A percentile compares a stretch with the other conserved stretches of the same genome.
phyloP scores from a whole-genome alignment of 176 grass and related monocot species.

The Themeda triandra region DNA sequence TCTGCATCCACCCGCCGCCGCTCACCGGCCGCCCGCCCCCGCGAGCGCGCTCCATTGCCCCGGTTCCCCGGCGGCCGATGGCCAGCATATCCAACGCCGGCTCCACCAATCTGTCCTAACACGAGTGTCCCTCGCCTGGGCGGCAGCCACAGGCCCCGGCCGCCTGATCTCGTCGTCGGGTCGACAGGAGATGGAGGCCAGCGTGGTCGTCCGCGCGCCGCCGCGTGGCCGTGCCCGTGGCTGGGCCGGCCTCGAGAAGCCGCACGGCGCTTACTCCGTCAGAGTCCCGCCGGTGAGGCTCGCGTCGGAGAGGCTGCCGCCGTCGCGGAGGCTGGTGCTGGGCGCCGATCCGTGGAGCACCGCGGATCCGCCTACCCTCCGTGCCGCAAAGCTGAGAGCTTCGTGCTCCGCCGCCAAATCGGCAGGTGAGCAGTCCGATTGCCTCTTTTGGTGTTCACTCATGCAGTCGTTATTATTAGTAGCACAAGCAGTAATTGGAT shows the following conservation, averaged over 20 bases:
- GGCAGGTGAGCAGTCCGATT: background rate
- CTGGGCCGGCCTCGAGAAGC: slow-evolving; percentile 9
- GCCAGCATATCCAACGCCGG: background rate
- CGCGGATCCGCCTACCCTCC: background rate
- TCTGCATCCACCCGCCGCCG: background rate
- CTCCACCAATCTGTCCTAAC: background rate
- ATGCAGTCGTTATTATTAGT: background rate
- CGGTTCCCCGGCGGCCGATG: background rate
- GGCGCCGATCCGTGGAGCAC: background rate
- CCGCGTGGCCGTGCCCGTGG: background rate
- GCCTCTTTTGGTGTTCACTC: background rate
- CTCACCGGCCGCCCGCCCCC: background rate
- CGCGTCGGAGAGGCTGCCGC: background rate
- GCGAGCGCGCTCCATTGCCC: background rate
- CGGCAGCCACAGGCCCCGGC: background rate
- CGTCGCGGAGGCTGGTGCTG: background rate
- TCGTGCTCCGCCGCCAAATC: background rate
- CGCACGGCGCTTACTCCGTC: background rate
- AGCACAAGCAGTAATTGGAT: too few species aligned
- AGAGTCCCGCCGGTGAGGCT: background rate
- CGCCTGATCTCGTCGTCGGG: background rate
- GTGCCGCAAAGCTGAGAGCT: background rate
- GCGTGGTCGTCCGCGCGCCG: slow-evolving; percentile 16
- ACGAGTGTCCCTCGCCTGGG: background rate
- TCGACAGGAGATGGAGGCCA: slow-evolving; percentile 42